Evolutionary conservation across 495 filamentous ascomycete genomes (phyloP).

Genomic region (Aspergillus cavernicola): DNA sequence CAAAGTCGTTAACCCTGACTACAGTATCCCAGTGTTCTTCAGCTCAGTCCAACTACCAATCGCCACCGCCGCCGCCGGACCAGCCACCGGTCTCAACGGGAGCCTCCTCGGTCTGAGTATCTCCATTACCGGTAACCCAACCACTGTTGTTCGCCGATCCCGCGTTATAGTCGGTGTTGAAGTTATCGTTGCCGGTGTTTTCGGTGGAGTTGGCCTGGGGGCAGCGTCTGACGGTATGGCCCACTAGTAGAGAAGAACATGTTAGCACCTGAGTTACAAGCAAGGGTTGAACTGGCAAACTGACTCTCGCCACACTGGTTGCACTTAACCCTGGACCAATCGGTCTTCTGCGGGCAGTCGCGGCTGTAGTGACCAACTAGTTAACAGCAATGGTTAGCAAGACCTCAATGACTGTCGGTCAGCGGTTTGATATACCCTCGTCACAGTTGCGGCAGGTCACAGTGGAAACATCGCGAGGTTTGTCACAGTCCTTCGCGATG

Average conservation of each 20-base stretch:
- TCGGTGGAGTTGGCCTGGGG: constrained; percentile 17
- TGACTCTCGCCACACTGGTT: constrained; percentile 67
- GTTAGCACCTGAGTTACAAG: neutral
- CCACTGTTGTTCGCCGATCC: too few relatives aligned
- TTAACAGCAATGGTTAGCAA: neutral
- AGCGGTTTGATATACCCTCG: constrained; percentile 40
- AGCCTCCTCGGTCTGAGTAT: too few relatives aligned
- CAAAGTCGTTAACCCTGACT: too few relatives aligned
- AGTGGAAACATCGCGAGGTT: constrained; percentile 46
- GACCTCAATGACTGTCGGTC: too few relatives aligned
- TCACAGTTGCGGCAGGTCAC: constrained; percentile 70
- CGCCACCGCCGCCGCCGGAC: too few relatives aligned
- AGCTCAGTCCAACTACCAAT: too few relatives aligned
- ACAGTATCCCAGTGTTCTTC: too few relatives aligned
- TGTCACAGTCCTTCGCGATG: constrained; percentile 51
- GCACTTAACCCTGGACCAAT: constrained; percentile 75
- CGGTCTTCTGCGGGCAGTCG: constrained; percentile 73
- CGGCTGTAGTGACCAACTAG: constrained; percentile 62
- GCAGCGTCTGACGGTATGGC: constrained; percentile 64
- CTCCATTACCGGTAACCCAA: too few relatives aligned
- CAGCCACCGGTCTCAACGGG: too few relatives aligned
- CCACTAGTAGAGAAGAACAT: constrained; percentile 42
- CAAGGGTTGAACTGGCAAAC: constrained; percentile 11
- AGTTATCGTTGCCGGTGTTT: too few relatives aligned
- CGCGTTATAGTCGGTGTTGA: neutral